These are phyloP conservation scores for Marasmius sp. DNA, from an alignment of 1,284 basidiomycete species.

Conservation along the genomic window DNA sequence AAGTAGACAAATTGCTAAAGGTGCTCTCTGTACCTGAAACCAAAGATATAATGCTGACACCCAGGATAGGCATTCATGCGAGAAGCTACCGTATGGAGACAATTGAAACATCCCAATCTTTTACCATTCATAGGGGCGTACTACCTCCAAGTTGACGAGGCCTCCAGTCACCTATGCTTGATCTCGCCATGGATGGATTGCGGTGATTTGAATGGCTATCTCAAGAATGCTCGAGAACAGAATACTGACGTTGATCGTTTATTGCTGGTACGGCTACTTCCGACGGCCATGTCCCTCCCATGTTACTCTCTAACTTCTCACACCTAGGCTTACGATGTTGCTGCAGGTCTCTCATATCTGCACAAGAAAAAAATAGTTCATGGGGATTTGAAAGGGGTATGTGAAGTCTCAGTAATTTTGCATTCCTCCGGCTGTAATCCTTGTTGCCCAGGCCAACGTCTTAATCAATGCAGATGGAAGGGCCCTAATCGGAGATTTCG, in stretches of 20 bases:
- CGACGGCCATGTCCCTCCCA: neutral
- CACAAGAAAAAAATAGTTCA: slow-evolving; percentile 33
- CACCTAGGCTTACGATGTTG: slow-evolving; percentile 26
- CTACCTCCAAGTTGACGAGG: neutral
- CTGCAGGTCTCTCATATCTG: slow-evolving; percentile 31
- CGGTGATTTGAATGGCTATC: slow-evolving; percentile 29
- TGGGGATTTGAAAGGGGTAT: slow-evolving; percentile 37
- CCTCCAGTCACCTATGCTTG: neutral
- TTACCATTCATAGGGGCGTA: neutral
- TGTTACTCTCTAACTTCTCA: too few relatives aligned
- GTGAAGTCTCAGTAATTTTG: slow-evolving; percentile 6
- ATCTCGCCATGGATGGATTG: slow-evolving; percentile 31
- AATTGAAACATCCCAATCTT: neutral
- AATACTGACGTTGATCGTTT: slow-evolving; percentile 16
- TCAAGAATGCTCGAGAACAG: slow-evolving; percentile 15
- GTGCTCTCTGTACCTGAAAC: too few relatives aligned
- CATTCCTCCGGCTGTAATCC: neutral
- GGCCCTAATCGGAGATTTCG: slow-evolving; percentile 36
- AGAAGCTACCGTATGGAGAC: neutral
- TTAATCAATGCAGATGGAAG: slow-evolving; percentile 26
- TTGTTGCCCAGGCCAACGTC: neutral
- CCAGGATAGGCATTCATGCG: neutral
- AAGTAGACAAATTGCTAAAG: too few relatives aligned
- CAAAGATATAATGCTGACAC: neutral
- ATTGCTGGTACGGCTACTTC: slow-evolving; percentile 18